Conservation (phyloP, 345 rosid species). For the Limnanthes douglasii region DNA sequence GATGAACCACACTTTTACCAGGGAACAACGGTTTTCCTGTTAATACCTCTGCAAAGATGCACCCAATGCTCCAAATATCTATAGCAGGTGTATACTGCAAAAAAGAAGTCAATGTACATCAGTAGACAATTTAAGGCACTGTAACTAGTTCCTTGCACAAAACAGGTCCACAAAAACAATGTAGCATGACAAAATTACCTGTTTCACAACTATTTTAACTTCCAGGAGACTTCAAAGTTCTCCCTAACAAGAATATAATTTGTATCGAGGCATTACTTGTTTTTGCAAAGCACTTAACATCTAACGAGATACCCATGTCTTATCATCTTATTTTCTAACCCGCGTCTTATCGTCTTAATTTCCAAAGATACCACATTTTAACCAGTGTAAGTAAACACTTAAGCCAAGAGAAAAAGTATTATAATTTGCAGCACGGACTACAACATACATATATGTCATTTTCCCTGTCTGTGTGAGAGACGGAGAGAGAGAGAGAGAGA, state of each 20-base stretch:
- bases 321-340: slow-evolving; percentile 7
- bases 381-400: background rate
- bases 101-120: slow-evolving; percentile 8
- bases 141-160: slow-evolving; percentile 14
- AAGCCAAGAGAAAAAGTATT: background rate
- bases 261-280: slow-evolving; percentile 77
- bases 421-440: slow-evolving; percentile 6
- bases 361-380: slow-evolving; percentile 7
- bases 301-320: slow-evolving; percentile 15
- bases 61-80: slow-evolving; percentile 94
- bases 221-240: slow-evolving; percentile 99
- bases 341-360: slow-evolving; percentile 7
- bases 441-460: no score
- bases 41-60: slow-evolving; percentile 97
- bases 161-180: slow-evolving; percentile 10
- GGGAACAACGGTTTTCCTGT: slow-evolving; percentile 96
- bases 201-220: slow-evolving; percentile 86
- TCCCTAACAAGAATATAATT: slow-evolving; percentile 99
- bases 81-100: slow-evolving; percentile 99
- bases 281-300: slow-evolving; percentile 33
- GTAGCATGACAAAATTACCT: slow-evolving; percentile 73
- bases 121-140: slow-evolving; percentile 9
- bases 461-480: background rate
- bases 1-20: slow-evolving; percentile 95
- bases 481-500: slow-evolving; percentile 1